Base-by-base conservation (phyloP, 2,329 filamentous ascomycete genomes). In the Lasiodiplodia sp. region DNA sequence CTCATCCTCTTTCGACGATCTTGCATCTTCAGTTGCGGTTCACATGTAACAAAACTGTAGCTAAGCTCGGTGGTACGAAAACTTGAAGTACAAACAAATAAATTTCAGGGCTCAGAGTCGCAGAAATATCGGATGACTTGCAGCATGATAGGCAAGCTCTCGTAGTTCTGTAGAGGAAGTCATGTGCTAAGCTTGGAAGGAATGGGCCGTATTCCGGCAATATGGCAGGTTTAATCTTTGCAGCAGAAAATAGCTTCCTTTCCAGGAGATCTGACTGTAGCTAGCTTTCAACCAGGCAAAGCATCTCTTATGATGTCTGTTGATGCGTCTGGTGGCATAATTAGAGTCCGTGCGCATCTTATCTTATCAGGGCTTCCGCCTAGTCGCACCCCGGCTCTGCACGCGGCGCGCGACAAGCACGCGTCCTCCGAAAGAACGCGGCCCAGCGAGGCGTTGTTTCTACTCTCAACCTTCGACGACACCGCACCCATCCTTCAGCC, bases 1-100 rank as follows among this genome's bases (percentile, higher is more conserved):
- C 58, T 64, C 58, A 68, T 64, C 67, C 57, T 68, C 51, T 49
- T 68, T 57, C 51, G 52, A 56, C 57, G 58, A 57, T 31, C 37
- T 38, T 56, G 67, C 57, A 65, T 18, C 51, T 68, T 38, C 38
- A 52, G 28, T 37, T 68, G 52, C 51, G 58, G 31, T 64, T 40
- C 58, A 52, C 34, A 34, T 65, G n/a, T 56, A 38, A 37, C 16
- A 57, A 51, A 23, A 53, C 38, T 37, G n/a, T 58, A 57, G 64
- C 28, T 58, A 37, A 16, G 53, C 34, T 40, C 21, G 18, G 14
- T 49, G 16, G 31, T 62, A 62, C 23, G 40, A 44, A 44, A 44
- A 21, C 21, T n/a, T 47, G 44, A 47, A 47, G 44, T 47, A 18
- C 21, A 4, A 34, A 64, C 28, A 28, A 7, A 34, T 34, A 37